Percentiles rank a stretch among this genome's conserved stretches.
These are phyloP conservation scores for Phaeophleospora eucalypticola DNA, from an alignment of 2,329 filamentous ascomycete species.

Conservation along the genomic window DNA sequence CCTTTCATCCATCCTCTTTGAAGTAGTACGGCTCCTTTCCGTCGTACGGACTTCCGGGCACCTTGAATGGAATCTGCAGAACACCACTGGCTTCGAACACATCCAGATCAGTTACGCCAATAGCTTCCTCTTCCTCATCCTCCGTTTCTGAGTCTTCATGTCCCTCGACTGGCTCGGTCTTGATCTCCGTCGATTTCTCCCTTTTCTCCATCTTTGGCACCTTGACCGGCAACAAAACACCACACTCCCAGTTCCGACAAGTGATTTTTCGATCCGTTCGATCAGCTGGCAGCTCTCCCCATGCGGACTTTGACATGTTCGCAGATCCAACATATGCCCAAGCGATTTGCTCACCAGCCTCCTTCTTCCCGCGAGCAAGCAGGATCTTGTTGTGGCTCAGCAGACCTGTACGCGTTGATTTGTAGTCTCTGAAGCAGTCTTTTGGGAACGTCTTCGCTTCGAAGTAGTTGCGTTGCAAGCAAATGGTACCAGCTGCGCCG, in stretches of 20 bases:
- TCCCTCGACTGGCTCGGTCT: slow-evolving; percentile 3
- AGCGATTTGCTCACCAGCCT: slow-evolving; percentile 38
- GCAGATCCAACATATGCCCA: slow-evolving; percentile 89
- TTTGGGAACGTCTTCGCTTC: slow-evolving; percentile 64
- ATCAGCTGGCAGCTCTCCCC: slow-evolving; percentile 76
- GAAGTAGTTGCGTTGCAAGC: slow-evolving; percentile 70
- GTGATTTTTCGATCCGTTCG: slow-evolving; percentile 68
- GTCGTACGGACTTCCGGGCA: slow-evolving; percentile 53
- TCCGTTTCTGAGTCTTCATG: slow-evolving; percentile 17
- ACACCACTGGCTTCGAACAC: slow-evolving; percentile 52
- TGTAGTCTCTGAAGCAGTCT: slow-evolving; percentile 68
- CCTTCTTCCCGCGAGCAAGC: slow-evolving; percentile 33
- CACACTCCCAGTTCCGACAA: slow-evolving; percentile 94
- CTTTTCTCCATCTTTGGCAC: neutral
- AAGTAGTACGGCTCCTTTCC: slow-evolving; percentile 45
- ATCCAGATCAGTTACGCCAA: slow-evolving; percentile 35
- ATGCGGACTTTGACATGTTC: slow-evolving; percentile 90
- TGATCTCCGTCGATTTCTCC: neutral
- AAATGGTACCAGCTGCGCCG: slow-evolving; percentile 72
- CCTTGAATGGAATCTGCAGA: slow-evolving; percentile 62
- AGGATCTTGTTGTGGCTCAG: slow-evolving; percentile 79
- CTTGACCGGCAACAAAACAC: slow-evolving; percentile 55
- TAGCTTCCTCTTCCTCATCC: slow-evolving; percentile 8
- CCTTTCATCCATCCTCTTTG: slow-evolving; percentile 17
- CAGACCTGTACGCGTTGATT: slow-evolving; percentile 65